Evolutionary conservation across 306 rosid species (phyloP).

Genomic region (Corylus avellana): DNA sequence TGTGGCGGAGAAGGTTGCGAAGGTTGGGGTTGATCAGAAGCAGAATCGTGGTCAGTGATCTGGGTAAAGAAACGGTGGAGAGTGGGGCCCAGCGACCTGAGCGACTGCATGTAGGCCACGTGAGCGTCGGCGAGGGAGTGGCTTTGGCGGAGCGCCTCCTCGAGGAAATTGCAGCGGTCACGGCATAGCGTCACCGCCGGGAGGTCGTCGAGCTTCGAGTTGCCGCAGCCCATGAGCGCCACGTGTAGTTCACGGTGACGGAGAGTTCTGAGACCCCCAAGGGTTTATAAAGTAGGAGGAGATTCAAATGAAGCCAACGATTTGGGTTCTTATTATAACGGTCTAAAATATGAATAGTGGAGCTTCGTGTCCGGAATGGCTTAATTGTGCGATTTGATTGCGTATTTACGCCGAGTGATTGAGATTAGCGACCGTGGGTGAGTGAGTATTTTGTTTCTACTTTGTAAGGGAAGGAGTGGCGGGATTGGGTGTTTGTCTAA

Average conservation of each 20-base stretch:
- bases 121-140: constrained; percentile 75
- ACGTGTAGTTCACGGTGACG: background rate
- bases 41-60: background rate
- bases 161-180: constrained; percentile 73
- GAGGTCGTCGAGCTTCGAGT: constrained; percentile 60
- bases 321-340: constrained; percentile 12
- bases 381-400: constrained; percentile 26
- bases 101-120: constrained; percentile 63
- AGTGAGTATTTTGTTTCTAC: background rate
- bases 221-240: constrained; percentile 67
- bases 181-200: constrained; percentile 86
- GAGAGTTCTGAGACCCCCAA: background rate
- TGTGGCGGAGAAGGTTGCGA: constrained; percentile 21
- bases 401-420: background rate
- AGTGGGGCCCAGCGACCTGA: constrained; percentile 54
- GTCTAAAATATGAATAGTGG: constrained; percentile 5
- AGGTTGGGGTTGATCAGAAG: background rate
- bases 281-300: background rate
- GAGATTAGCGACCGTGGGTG: background rate
- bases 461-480: constrained; percentile 31
- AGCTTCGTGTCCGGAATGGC: constrained; percentile 8
- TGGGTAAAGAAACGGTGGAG: constrained; percentile 57
- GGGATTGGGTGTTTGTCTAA: constrained; percentile 21
- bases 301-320: background rate
- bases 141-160: constrained; percentile 64